These are phyloP conservation scores for Pythium apleroticum DNA, from an alignment of 352 stramenopile genomes.

Conservation along the genomic window DNA sequence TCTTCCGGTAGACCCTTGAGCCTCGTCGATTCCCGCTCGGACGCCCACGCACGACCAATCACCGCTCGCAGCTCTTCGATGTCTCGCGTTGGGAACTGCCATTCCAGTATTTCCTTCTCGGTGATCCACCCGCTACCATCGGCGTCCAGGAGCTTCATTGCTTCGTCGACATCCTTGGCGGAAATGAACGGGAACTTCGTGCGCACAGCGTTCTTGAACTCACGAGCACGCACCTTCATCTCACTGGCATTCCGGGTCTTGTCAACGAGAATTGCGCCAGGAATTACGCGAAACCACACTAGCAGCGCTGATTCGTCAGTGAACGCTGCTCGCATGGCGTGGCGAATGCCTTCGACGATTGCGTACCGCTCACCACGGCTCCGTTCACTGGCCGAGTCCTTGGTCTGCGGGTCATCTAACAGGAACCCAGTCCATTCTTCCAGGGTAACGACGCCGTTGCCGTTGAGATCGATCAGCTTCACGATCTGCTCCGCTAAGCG, in stretches of 20 bases:
- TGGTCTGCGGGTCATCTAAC: neutral
- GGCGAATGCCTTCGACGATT: constrained; percentile 31
- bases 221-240: constrained; percentile 51
- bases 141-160: constrained; percentile 46
- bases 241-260: constrained; percentile 12
- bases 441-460: constrained; percentile 55
- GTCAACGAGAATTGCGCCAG: constrained; percentile 31
- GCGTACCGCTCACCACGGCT: constrained; percentile 17
- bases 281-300: constrained; percentile 49
- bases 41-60: constrained; percentile 36
- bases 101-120: constrained; percentile 46
- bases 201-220: constrained; percentile 59
- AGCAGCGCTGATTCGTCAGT: constrained; percentile 30
- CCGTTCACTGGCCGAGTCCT: neutral
- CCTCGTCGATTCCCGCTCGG: constrained; percentile 18
- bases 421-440: constrained; percentile 53
- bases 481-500: constrained; percentile 37
- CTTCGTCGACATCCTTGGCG: constrained; percentile 34
- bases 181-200: constrained; percentile 20
- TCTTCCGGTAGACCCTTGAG: constrained; percentile 12
- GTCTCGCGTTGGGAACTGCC: constrained; percentile 57
- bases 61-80: constrained; percentile 57
- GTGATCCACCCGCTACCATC: constrained; percentile 72
- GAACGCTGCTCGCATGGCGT: constrained; percentile 12
- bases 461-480: constrained; percentile 46